Evolutionary conservation across 768 basidiomycete genomes (phyloP).

Genomic region (Suillus hirtellus): DNA sequence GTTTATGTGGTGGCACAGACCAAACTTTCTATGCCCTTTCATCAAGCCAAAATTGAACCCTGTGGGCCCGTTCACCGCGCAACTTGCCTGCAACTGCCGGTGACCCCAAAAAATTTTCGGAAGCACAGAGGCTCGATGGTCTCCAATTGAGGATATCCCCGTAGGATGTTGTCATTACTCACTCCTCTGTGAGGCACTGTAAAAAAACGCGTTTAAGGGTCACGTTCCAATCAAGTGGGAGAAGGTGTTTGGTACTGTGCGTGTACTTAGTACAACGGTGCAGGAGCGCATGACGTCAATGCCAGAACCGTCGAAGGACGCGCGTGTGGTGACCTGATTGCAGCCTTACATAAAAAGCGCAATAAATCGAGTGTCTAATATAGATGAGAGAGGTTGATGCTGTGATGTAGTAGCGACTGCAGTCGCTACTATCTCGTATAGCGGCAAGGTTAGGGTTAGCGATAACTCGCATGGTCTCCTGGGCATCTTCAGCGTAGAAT

Average conservation of each 20-base stretch:
- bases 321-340: background rate
- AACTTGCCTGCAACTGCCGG: background rate
- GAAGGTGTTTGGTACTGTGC: background rate
- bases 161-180: background rate
- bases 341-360: background rate
- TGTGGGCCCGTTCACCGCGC: background rate
- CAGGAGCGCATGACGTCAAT: background rate
- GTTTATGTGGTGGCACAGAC: background rate
- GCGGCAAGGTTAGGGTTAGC: no score
- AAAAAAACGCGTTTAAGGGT: background rate
- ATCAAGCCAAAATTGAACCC: background rate
- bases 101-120: background rate
- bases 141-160: background rate
- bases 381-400: background rate
- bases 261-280: background rate
- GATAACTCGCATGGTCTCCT: no score
- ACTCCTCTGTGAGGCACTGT: background rate
- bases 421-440: background rate
- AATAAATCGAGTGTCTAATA: background rate
- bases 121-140: background rate
- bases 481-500: no score
- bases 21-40: background rate
- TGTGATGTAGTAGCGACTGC: background rate
- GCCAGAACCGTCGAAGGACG: background rate
- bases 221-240: background rate